Evolutionary conservation across 2,329 filamentous ascomycete genomes (phyloP), one percentile per base, ranked within the genome.

Genomic region (Scleromitrula shiraiana): DNA sequence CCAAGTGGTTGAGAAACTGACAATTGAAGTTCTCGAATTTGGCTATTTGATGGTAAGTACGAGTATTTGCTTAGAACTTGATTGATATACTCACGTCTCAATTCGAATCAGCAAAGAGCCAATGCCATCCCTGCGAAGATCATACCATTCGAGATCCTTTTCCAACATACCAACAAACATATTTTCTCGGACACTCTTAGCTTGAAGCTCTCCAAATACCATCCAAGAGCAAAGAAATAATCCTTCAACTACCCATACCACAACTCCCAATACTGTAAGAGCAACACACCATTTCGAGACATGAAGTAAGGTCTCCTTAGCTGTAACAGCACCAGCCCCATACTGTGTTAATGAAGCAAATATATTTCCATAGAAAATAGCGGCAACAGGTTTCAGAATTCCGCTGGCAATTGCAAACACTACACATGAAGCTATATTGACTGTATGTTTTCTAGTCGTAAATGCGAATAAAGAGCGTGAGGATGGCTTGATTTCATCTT

Each of bases 121-220:
- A 15, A 87, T 74, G 0, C 90, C 91, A 47, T 86, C 80, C 30
- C 77, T 71, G 43, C 82, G 75, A 15, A 73, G 70, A 62, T 96
- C 89, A 60, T 87, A 95, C 89, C 90, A 97, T 38, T 75, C 73
- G 62, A 93, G 78, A 10, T 91, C 79, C 60, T 83, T 88, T 5
- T 70, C 67, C n/a, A 95, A 63, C 29, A 97, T 68, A 2, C 76
- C 76, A 1, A 68, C 58, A 60, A 95, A 95, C 2, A 93, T 66
- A 5, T 67, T 69, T 14, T 74, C 69, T 5, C 88, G 77, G 6
- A 80, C 81, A 39, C 67, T 77, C 26, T 75, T 77, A 0, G 85
- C 88, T 56, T 95, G 88, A 2, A 88, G 59, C 64, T 96, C 90
- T 12, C 90, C 87, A 63, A 93, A 93, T 0, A 76, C 63, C 24